phyloP scores from a whole-genome alignment of 2,329 filamentous ascomycete genomes.

The Colletotrichum costaricense region DNA sequence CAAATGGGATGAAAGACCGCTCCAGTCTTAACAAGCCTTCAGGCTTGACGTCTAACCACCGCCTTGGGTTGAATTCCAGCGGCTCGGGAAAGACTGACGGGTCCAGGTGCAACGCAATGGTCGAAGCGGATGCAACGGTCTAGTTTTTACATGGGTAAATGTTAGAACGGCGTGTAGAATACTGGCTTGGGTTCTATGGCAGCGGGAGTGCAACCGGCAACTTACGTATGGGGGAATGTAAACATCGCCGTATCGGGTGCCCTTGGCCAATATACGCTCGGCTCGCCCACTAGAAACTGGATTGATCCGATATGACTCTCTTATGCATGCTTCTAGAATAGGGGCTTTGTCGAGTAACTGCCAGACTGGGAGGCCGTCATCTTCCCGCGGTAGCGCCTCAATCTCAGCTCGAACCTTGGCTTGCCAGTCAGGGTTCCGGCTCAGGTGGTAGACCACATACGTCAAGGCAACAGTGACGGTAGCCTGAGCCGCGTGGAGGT shows the following conservation, averaged over 20 bases:
- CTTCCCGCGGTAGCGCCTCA: neutral
- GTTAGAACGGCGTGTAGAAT: neutral
- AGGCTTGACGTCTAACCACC: neutral
- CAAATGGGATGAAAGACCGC: neutral
- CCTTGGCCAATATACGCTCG: neutral
- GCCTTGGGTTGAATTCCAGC: neutral
- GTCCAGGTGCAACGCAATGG: neutral
- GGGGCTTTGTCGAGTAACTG: neutral
- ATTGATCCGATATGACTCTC: conserved; percentile 2
- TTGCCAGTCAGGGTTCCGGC: neutral
- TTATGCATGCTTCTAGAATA: neutral
- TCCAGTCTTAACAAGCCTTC: neutral
- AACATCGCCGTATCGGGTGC: neutral
- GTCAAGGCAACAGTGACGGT: neutral
- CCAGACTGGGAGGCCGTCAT: neutral
- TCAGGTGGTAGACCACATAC: neutral
- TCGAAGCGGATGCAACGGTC: neutral
- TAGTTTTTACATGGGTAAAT: neutral
- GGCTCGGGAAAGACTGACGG: neutral
- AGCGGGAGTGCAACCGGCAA: neutral
- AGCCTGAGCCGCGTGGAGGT: neutral
- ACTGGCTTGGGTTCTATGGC: neutral
- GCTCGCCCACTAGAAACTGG: neutral
- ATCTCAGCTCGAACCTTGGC: neutral
- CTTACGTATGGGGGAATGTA: neutral